phyloP scores from a whole-genome alignment of 306 rosid species.

The Oemleria cerasiformis region DNA sequence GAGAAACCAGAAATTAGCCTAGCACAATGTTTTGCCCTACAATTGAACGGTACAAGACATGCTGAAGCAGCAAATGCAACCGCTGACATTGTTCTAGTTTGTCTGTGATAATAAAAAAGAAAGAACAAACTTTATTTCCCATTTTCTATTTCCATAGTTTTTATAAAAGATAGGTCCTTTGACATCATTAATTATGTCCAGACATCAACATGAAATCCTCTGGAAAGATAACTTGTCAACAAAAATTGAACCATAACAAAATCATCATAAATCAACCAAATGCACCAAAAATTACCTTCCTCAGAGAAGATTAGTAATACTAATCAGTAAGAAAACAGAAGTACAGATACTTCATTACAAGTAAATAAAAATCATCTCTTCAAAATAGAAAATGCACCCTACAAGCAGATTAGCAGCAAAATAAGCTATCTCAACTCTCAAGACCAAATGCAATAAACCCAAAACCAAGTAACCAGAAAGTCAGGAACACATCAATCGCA shows the following conservation, averaged over 20 bases:
- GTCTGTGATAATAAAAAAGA: not conserved
- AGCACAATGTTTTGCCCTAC: slow-evolving; percentile 41
- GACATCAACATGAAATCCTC: not conserved
- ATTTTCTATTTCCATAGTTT: not conserved
- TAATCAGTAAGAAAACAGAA: not conserved
- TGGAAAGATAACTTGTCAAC: not conserved
- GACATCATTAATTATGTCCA: not conserved
- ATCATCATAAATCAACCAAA: not conserved
- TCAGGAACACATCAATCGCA: not conserved
- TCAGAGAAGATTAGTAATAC: not conserved
- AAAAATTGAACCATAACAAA: not conserved
- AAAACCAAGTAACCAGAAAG: not conserved
- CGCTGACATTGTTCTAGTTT: slow-evolving; percentile 11
- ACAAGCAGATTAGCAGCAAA: not conserved
- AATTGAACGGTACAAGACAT: slow-evolving; percentile 34
- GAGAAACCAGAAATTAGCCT: slow-evolving; percentile 33
- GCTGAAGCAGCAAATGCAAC: slow-evolving; percentile 37
- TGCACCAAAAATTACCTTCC: not conserved
- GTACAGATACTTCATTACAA: not conserved
- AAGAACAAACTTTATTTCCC: not conserved
- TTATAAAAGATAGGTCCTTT: not conserved
- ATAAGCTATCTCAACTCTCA: not conserved
- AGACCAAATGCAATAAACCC: not conserved
- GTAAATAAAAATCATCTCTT: too few species aligned
- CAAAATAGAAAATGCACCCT: not conserved